Base-by-base conservation (phyloP, 805 yeast species). In the Candida palmyrensis region DNA sequence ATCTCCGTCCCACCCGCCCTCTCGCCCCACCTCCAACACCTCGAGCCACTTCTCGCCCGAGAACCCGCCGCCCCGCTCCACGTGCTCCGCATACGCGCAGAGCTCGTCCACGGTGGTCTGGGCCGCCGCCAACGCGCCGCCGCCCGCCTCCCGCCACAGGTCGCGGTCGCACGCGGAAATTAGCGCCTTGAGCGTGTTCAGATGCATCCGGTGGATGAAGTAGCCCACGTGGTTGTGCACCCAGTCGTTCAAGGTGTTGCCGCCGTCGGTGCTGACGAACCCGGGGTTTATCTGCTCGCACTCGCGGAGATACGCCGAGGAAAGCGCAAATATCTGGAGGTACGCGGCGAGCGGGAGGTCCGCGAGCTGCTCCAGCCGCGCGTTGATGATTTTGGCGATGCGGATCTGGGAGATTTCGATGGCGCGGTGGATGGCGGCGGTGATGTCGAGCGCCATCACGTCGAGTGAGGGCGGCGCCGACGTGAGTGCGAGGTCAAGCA, bases 231-330 rank as follows among this genome's bases (percentile, higher is more conserved):
- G 95, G 20, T 71, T 68, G n/a, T 70, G 73, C 11, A 88, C 57
- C 47, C 79, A 73, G 36, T 79, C 85, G 33, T 80, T 75, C 18
- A 90, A 59, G 1, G 69, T 54, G 39, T 57, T 59, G 6, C 69
- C 69, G 1, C 59, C 52, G n/a, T 75, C 78, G 18, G 70, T 66
- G 1, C 76, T 68, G 6, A 73, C 68, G 36, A 71, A 75, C 0
- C 95, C 95, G 4, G 71, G 71, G 34, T 87, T 78, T 4, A 89
- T 73, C 10, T 77, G 67, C 54, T 92, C 97, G 53, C 95, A 85
- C 49, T 87, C 95, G 30, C 74, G 75, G 26, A 88, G 64, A 51
- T 89, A 89, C 15, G 80, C 66, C 0, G 80, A 73, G 36, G 79
- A 76, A 10, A 83, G 61, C 3, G 82, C 66, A 54, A 78, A 86